A percentile compares a stretch with the other conserved stretches of the same genome.
These are phyloP conservation scores for Phytophthora niederhauseri DNA, from an alignment of 352 stramenopile species.

Conservation along the genomic window DNA sequence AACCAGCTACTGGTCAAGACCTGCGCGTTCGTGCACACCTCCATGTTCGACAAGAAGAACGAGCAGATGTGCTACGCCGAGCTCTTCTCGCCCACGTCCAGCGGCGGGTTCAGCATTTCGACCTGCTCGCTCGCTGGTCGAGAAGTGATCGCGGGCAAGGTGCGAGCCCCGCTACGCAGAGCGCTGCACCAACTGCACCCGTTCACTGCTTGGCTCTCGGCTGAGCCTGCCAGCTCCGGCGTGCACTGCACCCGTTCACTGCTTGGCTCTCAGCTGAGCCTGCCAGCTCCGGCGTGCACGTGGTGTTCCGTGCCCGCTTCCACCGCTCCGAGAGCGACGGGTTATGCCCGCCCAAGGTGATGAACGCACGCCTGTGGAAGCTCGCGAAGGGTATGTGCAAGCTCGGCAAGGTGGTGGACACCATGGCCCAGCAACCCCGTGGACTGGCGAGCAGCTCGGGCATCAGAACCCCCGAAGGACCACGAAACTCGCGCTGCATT, in stretches of 20 bases:
- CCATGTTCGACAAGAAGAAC: slow-evolving; percentile 40
- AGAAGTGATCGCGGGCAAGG: slow-evolving; percentile 35
- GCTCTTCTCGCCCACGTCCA: slow-evolving; percentile 35
- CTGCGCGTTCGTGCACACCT: slow-evolving; percentile 34
- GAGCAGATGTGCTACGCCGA: slow-evolving; percentile 44
- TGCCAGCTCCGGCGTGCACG: slow-evolving; percentile 25
- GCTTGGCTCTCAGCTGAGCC: slow-evolving; percentile 35
- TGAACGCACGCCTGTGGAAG: slow-evolving; percentile 30
- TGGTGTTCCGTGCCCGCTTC: slow-evolving; percentile 32
- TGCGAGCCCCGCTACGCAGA: slow-evolving; percentile 6
- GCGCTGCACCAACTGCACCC: slow-evolving; percentile 34
- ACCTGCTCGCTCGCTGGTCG: slow-evolving; percentile 30
- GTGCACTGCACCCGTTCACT: slow-evolving; percentile 34
- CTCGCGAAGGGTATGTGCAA: slow-evolving; percentile 34
- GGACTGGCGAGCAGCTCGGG: slow-evolving; percentile 5
- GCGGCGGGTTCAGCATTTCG: slow-evolving; percentile 36
- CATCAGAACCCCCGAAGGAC: not conserved
- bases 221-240: slow-evolving; percentile 26
- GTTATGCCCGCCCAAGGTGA: slow-evolving; percentile 31
- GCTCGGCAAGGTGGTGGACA: slow-evolving; percentile 23
- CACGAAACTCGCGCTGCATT: slow-evolving; percentile 44
- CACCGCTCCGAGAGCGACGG: slow-evolving; percentile 27
- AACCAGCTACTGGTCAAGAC: slow-evolving; percentile 42
- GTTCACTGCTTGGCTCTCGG: slow-evolving; percentile 31
- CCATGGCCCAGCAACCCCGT: not conserved